Evolutionary conservation across 805 yeast species (phyloP).

Genomic region (Lipomyces spencermartinsiae): DNA sequence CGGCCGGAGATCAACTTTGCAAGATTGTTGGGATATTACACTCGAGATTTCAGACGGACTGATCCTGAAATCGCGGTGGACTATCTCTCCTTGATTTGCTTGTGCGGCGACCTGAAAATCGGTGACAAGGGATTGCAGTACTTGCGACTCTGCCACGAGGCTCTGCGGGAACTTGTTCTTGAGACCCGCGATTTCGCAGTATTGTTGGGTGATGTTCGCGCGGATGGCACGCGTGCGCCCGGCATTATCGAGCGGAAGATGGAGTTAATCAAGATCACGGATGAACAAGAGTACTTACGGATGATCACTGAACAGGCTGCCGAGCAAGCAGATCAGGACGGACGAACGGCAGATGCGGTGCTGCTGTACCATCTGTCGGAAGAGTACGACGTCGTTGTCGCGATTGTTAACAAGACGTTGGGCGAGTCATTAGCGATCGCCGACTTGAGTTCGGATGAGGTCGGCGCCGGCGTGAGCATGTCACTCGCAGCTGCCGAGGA

Average conservation of each 20-base stretch:
- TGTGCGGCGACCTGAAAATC: slow-evolving; percentile 51
- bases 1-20: slow-evolving; percentile 56
- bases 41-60: slow-evolving; percentile 78
- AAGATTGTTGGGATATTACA: slow-evolving; percentile 76
- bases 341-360: slow-evolving; percentile 83
- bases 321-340: slow-evolving; percentile 86
- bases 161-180: slow-evolving; percentile 80
- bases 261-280: slow-evolving; percentile 62
- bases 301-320: slow-evolving; percentile 87
- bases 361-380: slow-evolving; percentile 85
- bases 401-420: slow-evolving; percentile 72
- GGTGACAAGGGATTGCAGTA: slow-evolving; percentile 50
- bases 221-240: slow-evolving; percentile 76
- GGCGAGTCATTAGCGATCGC: slow-evolving; percentile 78
- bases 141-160: slow-evolving; percentile 69
- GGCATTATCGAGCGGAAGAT: slow-evolving; percentile 85
- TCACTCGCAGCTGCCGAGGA: slow-evolving; percentile 45
- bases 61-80: slow-evolving; percentile 94
- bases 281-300: slow-evolving; percentile 65
- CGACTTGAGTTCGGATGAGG: slow-evolving; percentile 59
- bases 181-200: slow-evolving; percentile 84
- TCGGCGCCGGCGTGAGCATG: slow-evolving; percentile 44
- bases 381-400: slow-evolving; percentile 81
- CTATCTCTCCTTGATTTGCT: slow-evolving; percentile 73
- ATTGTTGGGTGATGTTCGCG: slow-evolving; percentile 81